Evolutionary conservation across 345 rosid genomes (phyloP).

Genomic region (Conringia planisiliqua): DNA sequence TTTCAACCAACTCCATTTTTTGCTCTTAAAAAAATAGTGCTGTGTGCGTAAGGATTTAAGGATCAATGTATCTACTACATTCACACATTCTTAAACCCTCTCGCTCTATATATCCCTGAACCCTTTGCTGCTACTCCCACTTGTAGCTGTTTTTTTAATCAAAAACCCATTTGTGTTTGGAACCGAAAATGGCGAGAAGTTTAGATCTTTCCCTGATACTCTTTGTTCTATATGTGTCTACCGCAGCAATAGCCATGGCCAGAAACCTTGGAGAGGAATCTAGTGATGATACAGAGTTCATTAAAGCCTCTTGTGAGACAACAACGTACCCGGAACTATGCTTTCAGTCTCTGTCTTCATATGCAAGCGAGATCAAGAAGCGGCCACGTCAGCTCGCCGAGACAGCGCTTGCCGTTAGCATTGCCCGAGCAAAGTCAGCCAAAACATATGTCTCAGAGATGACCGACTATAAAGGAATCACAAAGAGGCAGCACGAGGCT

Average conservation of each 20-base stretch:
- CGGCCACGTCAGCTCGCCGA: constrained; percentile 59
- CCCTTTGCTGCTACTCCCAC: constrained; percentile 13
- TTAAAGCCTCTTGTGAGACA: constrained; percentile 56
- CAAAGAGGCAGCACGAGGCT: constrained; percentile 56
- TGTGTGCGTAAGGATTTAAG: constrained; percentile 7
- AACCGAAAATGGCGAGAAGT: constrained; percentile 23
- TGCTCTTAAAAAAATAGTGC: background rate
- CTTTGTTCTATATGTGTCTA: constrained; percentile 16
- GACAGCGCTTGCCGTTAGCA: constrained; percentile 74
- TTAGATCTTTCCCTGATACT: constrained; percentile 19
- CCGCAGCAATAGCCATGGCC: constrained; percentile 30
- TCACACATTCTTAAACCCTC: constrained; percentile 8
- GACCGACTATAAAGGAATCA: constrained; percentile 51
- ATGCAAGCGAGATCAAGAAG: constrained; percentile 53
- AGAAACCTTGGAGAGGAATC: constrained; percentile 34
- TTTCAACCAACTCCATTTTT: constrained; percentile 27
- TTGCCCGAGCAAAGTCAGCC: constrained; percentile 52
- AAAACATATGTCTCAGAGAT: constrained; percentile 50
- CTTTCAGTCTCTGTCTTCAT: constrained; percentile 56
- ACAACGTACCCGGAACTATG: constrained; percentile 66
- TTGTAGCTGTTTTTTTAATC: background rate
- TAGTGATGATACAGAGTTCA: constrained; percentile 36
- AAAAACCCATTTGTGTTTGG: constrained; percentile 7
- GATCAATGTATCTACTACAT: constrained; percentile 22
- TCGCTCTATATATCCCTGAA: constrained; percentile 19